Conservation (phyloP, 768 basidiomycete species). For the Rhodotorula toruloides region DNA sequence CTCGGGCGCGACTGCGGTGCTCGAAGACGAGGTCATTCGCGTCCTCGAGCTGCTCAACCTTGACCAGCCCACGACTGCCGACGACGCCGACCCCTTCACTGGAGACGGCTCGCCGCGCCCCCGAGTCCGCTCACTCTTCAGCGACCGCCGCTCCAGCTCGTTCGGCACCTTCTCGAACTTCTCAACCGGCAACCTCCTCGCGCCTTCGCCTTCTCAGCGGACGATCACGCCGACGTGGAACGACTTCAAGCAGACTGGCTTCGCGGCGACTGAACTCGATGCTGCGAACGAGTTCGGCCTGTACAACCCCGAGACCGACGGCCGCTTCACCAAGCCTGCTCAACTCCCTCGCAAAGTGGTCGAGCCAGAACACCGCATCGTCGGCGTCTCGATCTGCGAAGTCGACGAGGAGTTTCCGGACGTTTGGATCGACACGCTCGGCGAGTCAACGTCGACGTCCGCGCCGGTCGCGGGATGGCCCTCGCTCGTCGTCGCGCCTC, state of each 20-base stretch:
- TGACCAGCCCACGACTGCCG: neutral
- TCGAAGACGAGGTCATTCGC: slow-evolving; percentile 23
- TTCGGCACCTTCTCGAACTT: neutral
- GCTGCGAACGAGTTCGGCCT: too few species aligned
- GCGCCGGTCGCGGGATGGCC: slow-evolving; percentile 8
- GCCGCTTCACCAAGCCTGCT: too few species aligned
- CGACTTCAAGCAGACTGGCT: neutral
- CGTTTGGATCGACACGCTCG: slow-evolving; percentile 24
- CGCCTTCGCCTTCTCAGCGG: neutral
- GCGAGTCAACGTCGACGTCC: neutral
- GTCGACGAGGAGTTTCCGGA: slow-evolving; percentile 28
- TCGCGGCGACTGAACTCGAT: too few species aligned
- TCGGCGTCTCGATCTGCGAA: neutral
- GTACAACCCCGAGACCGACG: too few species aligned
- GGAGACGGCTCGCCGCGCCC: neutral
- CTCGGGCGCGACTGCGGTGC: neutral
- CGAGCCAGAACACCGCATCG: too few species aligned
- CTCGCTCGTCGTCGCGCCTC: slow-evolving; percentile 4
- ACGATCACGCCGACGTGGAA: neutral
- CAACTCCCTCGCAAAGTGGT: too few species aligned
- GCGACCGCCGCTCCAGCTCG: neutral
- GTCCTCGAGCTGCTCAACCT: slow-evolving; percentile 22
- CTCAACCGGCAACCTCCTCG: neutral
- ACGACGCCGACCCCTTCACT: neutral
- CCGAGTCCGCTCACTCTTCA: neutral